phyloP scores from a whole-genome alignment of 1,284 basidiomycete species.

The Crucibulum parvulum region DNA sequence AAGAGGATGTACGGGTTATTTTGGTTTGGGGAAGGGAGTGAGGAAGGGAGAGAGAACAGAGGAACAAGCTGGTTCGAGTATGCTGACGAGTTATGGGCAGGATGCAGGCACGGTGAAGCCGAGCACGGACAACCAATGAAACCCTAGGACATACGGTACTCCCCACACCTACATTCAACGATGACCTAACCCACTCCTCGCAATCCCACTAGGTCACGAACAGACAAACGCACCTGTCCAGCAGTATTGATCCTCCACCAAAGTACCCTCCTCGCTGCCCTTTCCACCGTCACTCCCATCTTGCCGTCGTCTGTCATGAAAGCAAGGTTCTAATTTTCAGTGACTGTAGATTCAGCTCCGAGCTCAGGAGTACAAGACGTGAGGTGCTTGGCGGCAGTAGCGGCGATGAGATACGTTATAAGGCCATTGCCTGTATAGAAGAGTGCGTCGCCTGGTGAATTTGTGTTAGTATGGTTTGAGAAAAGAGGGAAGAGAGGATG shows the following conservation, averaged over 20 bases:
- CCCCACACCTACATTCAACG: no score
- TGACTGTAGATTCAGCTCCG: constrained; percentile 79
- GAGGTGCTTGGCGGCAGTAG: constrained; percentile 66
- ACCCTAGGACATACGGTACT: no score
- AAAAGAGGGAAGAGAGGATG: no score
- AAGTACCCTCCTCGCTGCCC: constrained; percentile 64
- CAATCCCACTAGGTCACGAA: no score
- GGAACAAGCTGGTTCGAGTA: neutral
- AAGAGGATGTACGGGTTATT: no score
- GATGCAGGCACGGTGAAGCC: no score
- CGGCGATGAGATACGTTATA: neutral
- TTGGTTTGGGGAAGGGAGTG: neutral
- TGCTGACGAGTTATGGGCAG: neutral
- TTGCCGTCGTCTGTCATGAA: no score
- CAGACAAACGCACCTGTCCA: constrained; percentile 56
- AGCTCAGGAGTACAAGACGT: constrained; percentile 36
- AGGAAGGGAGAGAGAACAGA: constrained; percentile 8
- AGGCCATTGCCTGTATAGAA: neutral
- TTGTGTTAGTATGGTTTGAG: no score
- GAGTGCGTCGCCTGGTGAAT: constrained; percentile 47
- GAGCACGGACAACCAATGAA: no score
- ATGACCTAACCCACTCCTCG: no score
- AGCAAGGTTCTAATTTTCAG: constrained; percentile 62
- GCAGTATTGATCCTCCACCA: constrained; percentile 79
- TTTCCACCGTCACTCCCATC: constrained; percentile 58